Evolutionary conservation across 495 filamentous ascomycete species (phyloP).

Genomic region (Chaetomium tenue): DNA sequence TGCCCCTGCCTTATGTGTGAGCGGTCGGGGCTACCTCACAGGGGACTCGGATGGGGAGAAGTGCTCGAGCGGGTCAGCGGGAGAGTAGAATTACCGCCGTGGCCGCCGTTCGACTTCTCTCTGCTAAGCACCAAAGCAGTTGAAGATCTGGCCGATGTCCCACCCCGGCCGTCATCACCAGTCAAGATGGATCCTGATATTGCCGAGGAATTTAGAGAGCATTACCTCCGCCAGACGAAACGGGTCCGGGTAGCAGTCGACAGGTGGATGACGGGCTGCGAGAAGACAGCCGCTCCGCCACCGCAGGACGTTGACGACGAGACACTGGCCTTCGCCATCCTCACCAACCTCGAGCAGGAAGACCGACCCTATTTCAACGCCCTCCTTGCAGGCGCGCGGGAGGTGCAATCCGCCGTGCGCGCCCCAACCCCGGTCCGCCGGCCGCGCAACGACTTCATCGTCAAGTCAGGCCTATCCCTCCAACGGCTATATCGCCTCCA

Average conservation of each 20-base stretch:
- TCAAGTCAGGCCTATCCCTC: constrained; percentile 69
- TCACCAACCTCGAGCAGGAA: constrained; percentile 77
- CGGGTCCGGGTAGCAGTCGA: constrained; percentile 83
- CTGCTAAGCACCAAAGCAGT: constrained; percentile 57
- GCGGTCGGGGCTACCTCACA: constrained; percentile 51
- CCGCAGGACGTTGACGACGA: constrained; percentile 89
- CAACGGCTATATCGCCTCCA: constrained; percentile 80
- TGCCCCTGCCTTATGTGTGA: constrained; percentile 79
- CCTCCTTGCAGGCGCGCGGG: constrained; percentile 66
- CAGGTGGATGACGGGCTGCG: constrained; percentile 77
- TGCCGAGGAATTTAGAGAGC: constrained; percentile 82
- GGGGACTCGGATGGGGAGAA: constrained; percentile 93
- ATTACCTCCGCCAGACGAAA: constrained; percentile 82
- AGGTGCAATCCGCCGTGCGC: constrained; percentile 53
- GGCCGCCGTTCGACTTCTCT: constrained; percentile 81
- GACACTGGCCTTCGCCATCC: constrained; percentile 85
- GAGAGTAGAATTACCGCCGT: constrained; percentile 74
- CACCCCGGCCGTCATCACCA: constrained; percentile 55
- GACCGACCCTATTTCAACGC: constrained; percentile 75
- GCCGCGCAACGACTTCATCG: constrained; percentile 63
- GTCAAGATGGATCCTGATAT: constrained; percentile 90
- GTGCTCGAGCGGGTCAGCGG: constrained; percentile 91
- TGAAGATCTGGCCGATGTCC: constrained; percentile 46
- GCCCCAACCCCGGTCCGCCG: constrained; percentile 58
- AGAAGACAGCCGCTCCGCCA: constrained; percentile 64